Conservation (phyloP, 805 yeast genomes). For the Candida sakaeoensis region DNA sequence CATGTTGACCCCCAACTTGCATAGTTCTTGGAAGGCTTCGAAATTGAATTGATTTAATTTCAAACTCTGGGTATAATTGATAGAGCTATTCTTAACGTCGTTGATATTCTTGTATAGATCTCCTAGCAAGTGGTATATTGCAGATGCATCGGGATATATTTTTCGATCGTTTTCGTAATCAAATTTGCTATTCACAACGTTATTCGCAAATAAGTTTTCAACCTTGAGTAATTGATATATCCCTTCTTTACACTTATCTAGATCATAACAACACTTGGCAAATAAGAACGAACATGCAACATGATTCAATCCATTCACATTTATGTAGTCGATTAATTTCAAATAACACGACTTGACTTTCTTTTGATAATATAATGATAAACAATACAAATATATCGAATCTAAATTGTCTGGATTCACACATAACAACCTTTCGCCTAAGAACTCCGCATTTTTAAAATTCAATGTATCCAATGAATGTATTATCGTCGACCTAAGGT, state of each 20-base stretch:
- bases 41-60: constrained; percentile 76
- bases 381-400: constrained; percentile 65
- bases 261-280: constrained; percentile 60
- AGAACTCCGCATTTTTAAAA: constrained; percentile 74
- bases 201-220: constrained; percentile 24
- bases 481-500: constrained; percentile 57
- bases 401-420: constrained; percentile 48
- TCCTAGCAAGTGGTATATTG: constrained; percentile 66
- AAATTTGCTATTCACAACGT: constrained; percentile 13
- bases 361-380: constrained; percentile 56
- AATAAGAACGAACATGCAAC: constrained; percentile 74
- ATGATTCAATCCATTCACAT: constrained; percentile 29
- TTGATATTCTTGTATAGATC: constrained; percentile 57
- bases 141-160: constrained; percentile 63
- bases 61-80: constrained; percentile 66
- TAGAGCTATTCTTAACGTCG: constrained; percentile 60
- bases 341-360: constrained; percentile 63
- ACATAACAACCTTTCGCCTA: constrained; percentile 77
- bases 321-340: constrained; percentile 18
- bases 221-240: constrained; percentile 39
- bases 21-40: constrained; percentile 79
- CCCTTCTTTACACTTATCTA: constrained; percentile 60
- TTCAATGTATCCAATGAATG: constrained; percentile 71
- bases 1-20: constrained; percentile 67
- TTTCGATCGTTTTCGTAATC: constrained; percentile 39